These are phyloP conservation scores for Xylaria telfairii DNA, from an alignment of 495 filamentous ascomycete genomes.

Conservation along the genomic window DNA sequence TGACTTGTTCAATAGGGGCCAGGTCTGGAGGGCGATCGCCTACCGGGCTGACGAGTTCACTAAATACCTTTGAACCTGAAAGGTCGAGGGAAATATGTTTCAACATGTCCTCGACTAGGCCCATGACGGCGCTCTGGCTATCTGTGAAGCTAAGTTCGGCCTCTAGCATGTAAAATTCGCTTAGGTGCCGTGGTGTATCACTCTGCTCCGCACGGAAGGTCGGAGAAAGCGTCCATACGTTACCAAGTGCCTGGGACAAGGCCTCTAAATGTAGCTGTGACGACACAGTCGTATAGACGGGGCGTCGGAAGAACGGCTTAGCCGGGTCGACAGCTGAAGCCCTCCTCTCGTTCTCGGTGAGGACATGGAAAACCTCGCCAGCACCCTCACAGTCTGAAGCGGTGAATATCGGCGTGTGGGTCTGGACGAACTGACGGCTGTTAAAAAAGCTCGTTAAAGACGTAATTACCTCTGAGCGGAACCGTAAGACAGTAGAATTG, in stretches of 20 bases:
- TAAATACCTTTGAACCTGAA: slow-evolving; percentile 58
- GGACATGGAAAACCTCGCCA: slow-evolving; percentile 88
- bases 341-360: slow-evolving; percentile 41
- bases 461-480: slow-evolving; percentile 81
- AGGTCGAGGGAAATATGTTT: slow-evolving; percentile 64
- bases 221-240: slow-evolving; percentile 93
- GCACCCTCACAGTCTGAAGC: slow-evolving; percentile 98
- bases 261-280: slow-evolving; percentile 95
- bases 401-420: slow-evolving; percentile 91
- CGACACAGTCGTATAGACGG: slow-evolving; percentile 96
- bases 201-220: slow-evolving; percentile 94
- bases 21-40: slow-evolving; percentile 42
- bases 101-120: slow-evolving; percentile 79
- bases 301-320: slow-evolving; percentile 74
- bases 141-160: slow-evolving; percentile 83
- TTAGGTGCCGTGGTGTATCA: slow-evolving; percentile 91
- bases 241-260: slow-evolving; percentile 82
- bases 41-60: slow-evolving; percentile 59
- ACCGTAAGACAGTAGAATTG: slow-evolving; percentile 78
- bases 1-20: slow-evolving; percentile 54
- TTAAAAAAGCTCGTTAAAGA: slow-evolving; percentile 75
- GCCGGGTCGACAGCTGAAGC: slow-evolving; percentile 31
- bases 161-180: slow-evolving; percentile 99
- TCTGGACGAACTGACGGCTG: slow-evolving; percentile 75
- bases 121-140: slow-evolving; percentile 71